Evolutionary conservation across 495 filamentous ascomycete species (phyloP).

Genomic region (Podospora pseudoanserina): DNA sequence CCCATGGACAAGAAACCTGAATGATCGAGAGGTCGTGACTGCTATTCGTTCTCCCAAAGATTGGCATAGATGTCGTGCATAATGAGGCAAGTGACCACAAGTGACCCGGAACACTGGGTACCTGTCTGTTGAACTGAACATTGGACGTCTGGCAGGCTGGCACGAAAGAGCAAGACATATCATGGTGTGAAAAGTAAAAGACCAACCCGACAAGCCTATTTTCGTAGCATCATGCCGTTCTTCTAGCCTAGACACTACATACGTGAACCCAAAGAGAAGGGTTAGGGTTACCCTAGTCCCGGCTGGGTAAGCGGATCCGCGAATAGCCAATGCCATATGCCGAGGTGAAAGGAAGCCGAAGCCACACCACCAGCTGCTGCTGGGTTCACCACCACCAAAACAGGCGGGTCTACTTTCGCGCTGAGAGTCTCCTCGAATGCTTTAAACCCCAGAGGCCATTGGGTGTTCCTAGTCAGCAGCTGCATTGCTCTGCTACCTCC

Average conservation of each 20-base stretch:
- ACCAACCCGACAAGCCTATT: no score
- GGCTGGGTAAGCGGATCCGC: slow-evolving; percentile 10
- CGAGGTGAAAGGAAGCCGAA: slow-evolving; percentile 27
- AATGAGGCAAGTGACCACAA: no score
- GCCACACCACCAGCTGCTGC: slow-evolving; percentile 6
- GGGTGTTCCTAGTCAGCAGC: not conserved
- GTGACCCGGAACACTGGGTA: no score
- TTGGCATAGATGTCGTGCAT: no score
- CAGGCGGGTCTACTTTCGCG: slow-evolving; percentile 9
- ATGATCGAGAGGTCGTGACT: not conserved
- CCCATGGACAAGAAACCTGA: not conserved
- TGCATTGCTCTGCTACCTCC: not conserved
- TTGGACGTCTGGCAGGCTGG: slow-evolving; percentile 2
- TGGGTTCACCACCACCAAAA: not conserved
- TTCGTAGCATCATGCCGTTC: no score
- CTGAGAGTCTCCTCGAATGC: not conserved
- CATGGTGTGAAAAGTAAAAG: no score
- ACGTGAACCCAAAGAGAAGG: not conserved
- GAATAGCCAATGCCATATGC: slow-evolving; percentile 17
- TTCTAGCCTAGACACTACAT: no score
- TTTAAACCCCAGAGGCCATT: not conserved
- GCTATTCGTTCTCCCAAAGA: no score
- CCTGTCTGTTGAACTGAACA: no score
- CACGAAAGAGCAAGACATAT: not conserved
- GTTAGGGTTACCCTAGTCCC: slow-evolving; percentile 11